These are phyloP conservation scores for Ustilago sp. DNA, from an alignment of 1,284 basidiomycete species.

Conservation along the genomic window DNA sequence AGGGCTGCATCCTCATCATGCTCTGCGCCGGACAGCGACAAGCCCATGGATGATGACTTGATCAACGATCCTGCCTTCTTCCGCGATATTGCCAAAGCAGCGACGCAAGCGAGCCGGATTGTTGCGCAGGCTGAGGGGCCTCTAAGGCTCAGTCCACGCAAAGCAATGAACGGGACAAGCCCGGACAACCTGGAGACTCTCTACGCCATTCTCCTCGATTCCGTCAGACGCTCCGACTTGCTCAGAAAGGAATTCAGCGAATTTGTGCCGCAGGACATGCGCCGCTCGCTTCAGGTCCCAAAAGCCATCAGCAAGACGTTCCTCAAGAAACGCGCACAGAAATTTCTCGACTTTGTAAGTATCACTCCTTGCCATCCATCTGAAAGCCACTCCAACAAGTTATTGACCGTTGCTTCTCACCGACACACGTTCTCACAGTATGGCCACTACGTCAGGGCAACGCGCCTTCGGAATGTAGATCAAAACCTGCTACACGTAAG, in stretches of 20 bases:
- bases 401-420: neutral
- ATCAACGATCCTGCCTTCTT: neutral
- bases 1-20: neutral
- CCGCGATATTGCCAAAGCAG: neutral
- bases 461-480: neutral
- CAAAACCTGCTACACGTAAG: slow-evolving; percentile 9
- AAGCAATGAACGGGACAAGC: neutral
- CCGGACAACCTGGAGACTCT: neutral
- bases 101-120: neutral
- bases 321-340: neutral
- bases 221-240: slow-evolving; percentile 15
- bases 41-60: neutral
- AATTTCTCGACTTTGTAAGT: slow-evolving; percentile 29
- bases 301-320: slow-evolving; percentile 22
- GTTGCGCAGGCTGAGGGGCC: slow-evolving; percentile 1
- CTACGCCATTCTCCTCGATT: slow-evolving; percentile 5
- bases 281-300: neutral
- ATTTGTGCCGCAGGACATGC: slow-evolving; percentile 9
- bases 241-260: slow-evolving; percentile 19
- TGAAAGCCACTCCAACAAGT: neutral
- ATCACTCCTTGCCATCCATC: neutral
- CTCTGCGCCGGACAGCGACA: neutral
- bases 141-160: neutral
- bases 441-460: neutral
- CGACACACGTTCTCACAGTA: neutral